Evolutionary conservation across 176 grass and related monocot genomes (phyloP).

Genomic region (Eleusine indica): DNA sequence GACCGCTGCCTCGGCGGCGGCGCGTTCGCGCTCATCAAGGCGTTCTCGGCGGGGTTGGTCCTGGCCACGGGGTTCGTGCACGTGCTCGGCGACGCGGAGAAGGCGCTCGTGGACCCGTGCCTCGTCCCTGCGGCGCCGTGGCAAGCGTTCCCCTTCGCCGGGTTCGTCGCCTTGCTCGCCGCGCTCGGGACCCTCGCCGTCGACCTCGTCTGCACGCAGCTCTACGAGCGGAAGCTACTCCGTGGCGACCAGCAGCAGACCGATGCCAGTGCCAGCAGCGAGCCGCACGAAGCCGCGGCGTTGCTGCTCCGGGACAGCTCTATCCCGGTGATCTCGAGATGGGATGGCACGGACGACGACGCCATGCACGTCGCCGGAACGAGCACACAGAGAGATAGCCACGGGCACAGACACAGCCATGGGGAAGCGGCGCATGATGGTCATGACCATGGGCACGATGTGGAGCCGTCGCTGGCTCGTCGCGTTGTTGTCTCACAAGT

Average conservation of each 20-base stretch:
- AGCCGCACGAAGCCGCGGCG: slow-evolving; percentile 13
- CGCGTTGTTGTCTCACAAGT: background rate
- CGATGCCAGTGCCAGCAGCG: background rate
- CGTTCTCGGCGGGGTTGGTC: slow-evolving; percentile 83
- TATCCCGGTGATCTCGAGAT: too few relatives aligned
- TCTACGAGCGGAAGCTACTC: slow-evolving; percentile 63
- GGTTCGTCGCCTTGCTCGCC: slow-evolving; percentile 89
- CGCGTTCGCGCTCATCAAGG: slow-evolving; percentile 63
- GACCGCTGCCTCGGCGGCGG: background rate
- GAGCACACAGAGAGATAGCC: background rate
- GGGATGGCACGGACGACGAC: background rate
- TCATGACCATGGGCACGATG: background rate
- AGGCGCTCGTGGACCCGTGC: slow-evolving; percentile 58
- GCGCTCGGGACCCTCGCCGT: slow-evolving; percentile 73
- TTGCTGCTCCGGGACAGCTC: slow-evolving; percentile 17
- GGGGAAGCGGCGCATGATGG: too few relatives aligned
- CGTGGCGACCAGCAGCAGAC: background rate
- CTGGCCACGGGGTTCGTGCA: slow-evolving; percentile 88
- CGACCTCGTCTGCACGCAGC: slow-evolving; percentile 64
- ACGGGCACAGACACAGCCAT: background rate
- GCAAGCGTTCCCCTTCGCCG: slow-evolving; percentile 76
- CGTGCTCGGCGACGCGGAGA: slow-evolving; percentile 69
- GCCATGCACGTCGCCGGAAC: background rate
- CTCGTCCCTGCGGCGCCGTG: slow-evolving; percentile 57
- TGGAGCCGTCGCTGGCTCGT: background rate